Evolutionary conservation across 176 grass and related monocot species (phyloP).

Genomic region (Guadua angustifolia): DNA sequence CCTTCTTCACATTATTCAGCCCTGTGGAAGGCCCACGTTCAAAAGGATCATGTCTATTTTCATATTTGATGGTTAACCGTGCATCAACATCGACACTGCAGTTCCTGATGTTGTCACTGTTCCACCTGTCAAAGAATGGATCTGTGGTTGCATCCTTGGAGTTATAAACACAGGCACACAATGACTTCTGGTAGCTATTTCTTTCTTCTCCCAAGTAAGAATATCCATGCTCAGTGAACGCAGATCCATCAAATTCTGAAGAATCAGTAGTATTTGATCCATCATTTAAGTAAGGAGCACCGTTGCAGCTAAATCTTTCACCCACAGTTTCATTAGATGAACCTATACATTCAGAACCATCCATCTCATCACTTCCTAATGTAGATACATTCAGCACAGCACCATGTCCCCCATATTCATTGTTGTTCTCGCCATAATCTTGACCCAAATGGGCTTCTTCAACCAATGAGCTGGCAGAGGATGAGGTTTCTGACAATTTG

Average conservation of each 20-base stretch:
- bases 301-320: slow-evolving; percentile 34
- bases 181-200: slow-evolving; percentile 36
- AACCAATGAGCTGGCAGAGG: slow-evolving; percentile 31
- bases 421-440: slow-evolving; percentile 24
- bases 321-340: slow-evolving; percentile 16
- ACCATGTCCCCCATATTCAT: slow-evolving; percentile 11
- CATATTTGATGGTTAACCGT: slow-evolving; percentile 34
- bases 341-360: slow-evolving; percentile 32
- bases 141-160: background rate
- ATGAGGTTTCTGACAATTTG: slow-evolving; percentile 43
- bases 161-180: slow-evolving; percentile 28
- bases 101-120: slow-evolving; percentile 34
- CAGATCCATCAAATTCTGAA: slow-evolving; percentile 37
- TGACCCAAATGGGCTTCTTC: slow-evolving; percentile 36
- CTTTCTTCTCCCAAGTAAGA: slow-evolving; percentile 30
- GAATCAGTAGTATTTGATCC: slow-evolving; percentile 15
- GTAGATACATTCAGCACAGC: slow-evolving; percentile 7
- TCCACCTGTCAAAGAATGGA: slow-evolving; percentile 31
- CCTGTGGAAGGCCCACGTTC: background rate
- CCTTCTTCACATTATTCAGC: background rate
- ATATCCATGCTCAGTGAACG: slow-evolving; percentile 34
- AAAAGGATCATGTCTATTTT: slow-evolving; percentile 23
- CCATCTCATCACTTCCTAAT: slow-evolving; percentile 33
- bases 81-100: slow-evolving; percentile 21
- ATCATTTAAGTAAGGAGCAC: slow-evolving; percentile 33